Conservation (phyloP, 306 rosid species). For the Ceratonia siliqua region DNA sequence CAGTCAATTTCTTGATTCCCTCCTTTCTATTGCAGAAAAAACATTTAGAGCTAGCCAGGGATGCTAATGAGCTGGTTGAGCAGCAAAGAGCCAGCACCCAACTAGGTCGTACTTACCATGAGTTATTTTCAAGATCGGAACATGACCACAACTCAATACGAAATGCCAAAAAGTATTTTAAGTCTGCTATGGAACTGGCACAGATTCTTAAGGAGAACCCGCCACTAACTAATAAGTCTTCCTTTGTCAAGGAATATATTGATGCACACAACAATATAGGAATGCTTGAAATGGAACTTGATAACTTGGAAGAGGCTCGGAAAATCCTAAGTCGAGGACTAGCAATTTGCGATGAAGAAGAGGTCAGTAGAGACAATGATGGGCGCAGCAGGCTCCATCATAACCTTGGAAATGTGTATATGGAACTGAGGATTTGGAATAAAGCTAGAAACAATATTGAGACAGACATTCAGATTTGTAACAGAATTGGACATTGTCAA, state of each 20-base stretch:
- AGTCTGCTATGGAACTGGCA: slow-evolving; percentile 73
- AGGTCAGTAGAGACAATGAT: slow-evolving; percentile 61
- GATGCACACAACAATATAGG: slow-evolving; percentile 90
- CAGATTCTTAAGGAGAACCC: slow-evolving; percentile 62
- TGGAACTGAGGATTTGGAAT: slow-evolving; percentile 76
- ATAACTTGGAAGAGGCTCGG: slow-evolving; percentile 70
- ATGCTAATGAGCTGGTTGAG: slow-evolving; percentile 67
- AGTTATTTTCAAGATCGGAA: slow-evolving; percentile 52
- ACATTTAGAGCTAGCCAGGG: slow-evolving; percentile 78
- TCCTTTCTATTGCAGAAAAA: slow-evolving; percentile 56
- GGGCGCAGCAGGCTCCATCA: slow-evolving; percentile 89
- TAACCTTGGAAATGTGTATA: slow-evolving; percentile 81
- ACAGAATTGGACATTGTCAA: slow-evolving; percentile 70
- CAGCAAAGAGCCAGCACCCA: slow-evolving; percentile 91
- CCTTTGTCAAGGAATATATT: slow-evolving; percentile 67
- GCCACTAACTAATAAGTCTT: slow-evolving; percentile 43
- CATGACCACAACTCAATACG: slow-evolving; percentile 63
- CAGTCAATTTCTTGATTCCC: background rate
- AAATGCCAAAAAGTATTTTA: slow-evolving; percentile 82
- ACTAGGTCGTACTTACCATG: slow-evolving; percentile 87
- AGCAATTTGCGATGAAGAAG: slow-evolving; percentile 80
- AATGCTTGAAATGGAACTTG: slow-evolving; percentile 86
- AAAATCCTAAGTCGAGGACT: slow-evolving; percentile 56
- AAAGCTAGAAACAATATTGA: slow-evolving; percentile 63
- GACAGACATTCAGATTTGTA: slow-evolving; percentile 72